phyloP scores from a whole-genome alignment of 305 asterid species.

The Fraxinus angustifolia region DNA sequence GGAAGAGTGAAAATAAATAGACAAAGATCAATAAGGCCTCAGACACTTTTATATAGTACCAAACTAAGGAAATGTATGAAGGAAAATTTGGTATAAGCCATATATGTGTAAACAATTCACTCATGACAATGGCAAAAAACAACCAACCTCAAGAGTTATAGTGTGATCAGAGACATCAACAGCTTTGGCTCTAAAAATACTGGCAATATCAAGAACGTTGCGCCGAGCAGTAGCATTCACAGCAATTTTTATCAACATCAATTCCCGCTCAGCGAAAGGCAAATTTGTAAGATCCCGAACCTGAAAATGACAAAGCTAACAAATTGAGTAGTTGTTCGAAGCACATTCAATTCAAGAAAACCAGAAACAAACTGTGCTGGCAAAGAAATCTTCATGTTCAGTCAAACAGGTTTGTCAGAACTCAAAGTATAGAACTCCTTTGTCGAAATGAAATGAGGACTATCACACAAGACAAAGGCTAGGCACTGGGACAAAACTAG shows the following conservation, averaged over 20 bases:
- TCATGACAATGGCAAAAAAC: background rate
- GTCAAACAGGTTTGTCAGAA: background rate
- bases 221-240: conserved; percentile 87
- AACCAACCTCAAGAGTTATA: conserved; percentile 73
- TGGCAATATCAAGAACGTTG: conserved; percentile 89
- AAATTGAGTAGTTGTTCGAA: conserved; percentile 21
- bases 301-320: conserved; percentile 38
- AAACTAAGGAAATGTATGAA: background rate
- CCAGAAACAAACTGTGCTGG: background rate
- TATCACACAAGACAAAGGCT: background rate
- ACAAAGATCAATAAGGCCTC: background rate
- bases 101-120: background rate
- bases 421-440: background rate
- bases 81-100: background rate
- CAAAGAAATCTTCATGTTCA: background rate
- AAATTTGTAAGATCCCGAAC: conserved; percentile 79
- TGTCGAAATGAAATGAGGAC: background rate
- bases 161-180: conserved; percentile 95
- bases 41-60: background rate
- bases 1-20: background rate
- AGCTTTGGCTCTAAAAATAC: conserved; percentile 95
- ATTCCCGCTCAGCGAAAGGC: conserved; percentile 89
- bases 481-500: background rate
- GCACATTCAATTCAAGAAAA: conserved; percentile 12
- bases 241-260: conserved; percentile 83